Evolutionary conservation across 129 eudicot genomes (phyloP).

Genomic region (Cynara cardunculus): DNA sequence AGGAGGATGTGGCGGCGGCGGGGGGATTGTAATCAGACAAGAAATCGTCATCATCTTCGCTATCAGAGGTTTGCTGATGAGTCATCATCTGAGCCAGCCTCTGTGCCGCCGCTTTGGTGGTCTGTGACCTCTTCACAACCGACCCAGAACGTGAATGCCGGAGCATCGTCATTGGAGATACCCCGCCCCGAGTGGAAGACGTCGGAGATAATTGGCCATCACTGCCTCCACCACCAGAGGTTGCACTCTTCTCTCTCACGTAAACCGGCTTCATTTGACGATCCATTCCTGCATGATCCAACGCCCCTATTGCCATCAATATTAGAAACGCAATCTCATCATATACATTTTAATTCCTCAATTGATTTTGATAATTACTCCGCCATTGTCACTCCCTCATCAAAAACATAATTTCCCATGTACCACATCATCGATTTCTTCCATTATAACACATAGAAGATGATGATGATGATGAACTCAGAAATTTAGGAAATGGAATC

Average conservation of each 20-base stretch:
- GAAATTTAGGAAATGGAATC: not conserved
- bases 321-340: not conserved
- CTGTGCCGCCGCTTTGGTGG: conserved; percentile 77
- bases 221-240: conserved; percentile 16
- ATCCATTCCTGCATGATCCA: conserved; percentile 32
- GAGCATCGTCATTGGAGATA: conserved; percentile 32
- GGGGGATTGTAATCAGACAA: conserved; percentile 44
- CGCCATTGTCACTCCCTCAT: not conserved
- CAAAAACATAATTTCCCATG: not conserved
- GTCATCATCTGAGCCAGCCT: conserved; percentile 81
- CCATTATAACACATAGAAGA: not conserved
- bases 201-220: conserved; percentile 20
- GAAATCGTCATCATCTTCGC: conserved; percentile 65
- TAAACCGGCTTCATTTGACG: conserved; percentile 17
- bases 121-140: conserved; percentile 43
- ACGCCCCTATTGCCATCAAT: not conserved
- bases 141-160: conserved; percentile 67
- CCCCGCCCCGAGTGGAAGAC: conserved; percentile 1
- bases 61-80: conserved; percentile 45
- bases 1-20: conserved; percentile 29
- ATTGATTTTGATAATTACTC: not conserved
- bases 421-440: not conserved
- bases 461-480: not conserved
- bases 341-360: not conserved
- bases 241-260: conserved; percentile 16